Evolutionary conservation across 305 asterid genomes (phyloP), one percentile per base, ranked within the genome.

Genomic region (Fraxinus ornus): DNA sequence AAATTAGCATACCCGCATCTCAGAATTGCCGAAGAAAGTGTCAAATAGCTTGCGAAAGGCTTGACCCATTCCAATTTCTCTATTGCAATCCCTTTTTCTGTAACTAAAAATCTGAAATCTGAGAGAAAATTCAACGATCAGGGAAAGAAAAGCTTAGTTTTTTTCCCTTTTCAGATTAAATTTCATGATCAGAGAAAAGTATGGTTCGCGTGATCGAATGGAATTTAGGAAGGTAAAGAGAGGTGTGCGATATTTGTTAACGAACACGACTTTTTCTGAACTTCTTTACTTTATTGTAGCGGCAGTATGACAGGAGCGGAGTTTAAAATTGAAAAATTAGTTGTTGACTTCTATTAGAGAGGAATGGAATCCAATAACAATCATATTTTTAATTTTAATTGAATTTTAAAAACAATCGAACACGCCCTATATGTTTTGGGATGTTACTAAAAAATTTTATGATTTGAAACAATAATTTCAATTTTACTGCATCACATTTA

Each of bases 41-140:
- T 84, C 86, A 68, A 75, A 84, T 35, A 79, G 78, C 84, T 84
- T 84, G 75, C 86, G 83, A 77, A 84, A 84, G 21, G 84, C 84
- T 75, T 84, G 86, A 32, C 87, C 87, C 87, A 84, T 81, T 75
- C 73, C 5, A 8, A 4, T 19, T 12, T 24, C n/a, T 26, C 73
- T 66, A 60, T 60, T 60, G 3, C 24, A 21, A 21, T 60, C 71
- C 15, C n/a, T 10, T 26, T 44, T 26, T 3, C 35, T 26, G 73
- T 26, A 26, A 66, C 73, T 66, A 26, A 10, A 57, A 24, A 64
- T 17, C 73, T 24, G 35, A 26, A 66, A 66, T 66, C 19, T 66
- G 73, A 22, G 2, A 66, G 17, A 26, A 66, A 66, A 66, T 66
- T 66, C 26, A 26, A 66, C 19, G 35, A 26, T 66, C 73, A 17